Evolutionary conservation across 2,329 filamentous ascomycete genomes (phyloP).

Genomic region (Pseudofabraea citricarpa): DNA sequence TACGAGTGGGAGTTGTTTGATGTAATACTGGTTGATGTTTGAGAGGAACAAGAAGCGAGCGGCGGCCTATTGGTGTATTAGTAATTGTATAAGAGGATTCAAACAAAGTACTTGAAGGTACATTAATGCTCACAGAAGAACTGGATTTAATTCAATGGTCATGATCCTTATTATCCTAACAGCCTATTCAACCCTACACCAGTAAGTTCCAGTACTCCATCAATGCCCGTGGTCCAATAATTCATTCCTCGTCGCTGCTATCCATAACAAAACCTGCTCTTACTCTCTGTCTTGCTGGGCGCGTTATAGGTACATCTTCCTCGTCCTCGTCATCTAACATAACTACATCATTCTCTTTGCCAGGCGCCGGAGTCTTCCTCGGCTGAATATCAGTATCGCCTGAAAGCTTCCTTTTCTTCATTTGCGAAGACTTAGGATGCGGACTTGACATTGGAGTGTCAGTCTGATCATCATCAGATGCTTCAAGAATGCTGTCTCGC

Average conservation of each 20-base stretch:
- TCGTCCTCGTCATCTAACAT: constrained; percentile 31
- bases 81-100: too few species aligned
- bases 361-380: constrained; percentile 24
- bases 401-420: constrained; percentile 34
- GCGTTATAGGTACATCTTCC: constrained; percentile 33
- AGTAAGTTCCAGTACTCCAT: not conserved
- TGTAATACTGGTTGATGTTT: too few species aligned
- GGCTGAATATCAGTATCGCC: constrained; percentile 24
- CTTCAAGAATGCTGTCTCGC: constrained; percentile 20
- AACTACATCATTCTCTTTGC: constrained; percentile 13
- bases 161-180: not conserved
- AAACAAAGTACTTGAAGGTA: too few species aligned
- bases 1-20: too few species aligned
- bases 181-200: not conserved
- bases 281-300: constrained; percentile 30
- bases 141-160: too few species aligned
- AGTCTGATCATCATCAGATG: constrained; percentile 28
- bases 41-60: too few species aligned
- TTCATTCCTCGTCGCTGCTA: constrained; percentile 46
- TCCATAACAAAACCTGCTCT: constrained; percentile 53
- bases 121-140: too few species aligned
- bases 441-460: constrained; percentile 37
- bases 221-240: too few species aligned
- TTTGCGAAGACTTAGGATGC: constrained; percentile 23
- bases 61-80: too few species aligned